Evolutionary conservation across 208 protist species (phyloP), one percentile per base, ranked within the genome.

Genomic region (Trypanosoma brucei): DNA sequence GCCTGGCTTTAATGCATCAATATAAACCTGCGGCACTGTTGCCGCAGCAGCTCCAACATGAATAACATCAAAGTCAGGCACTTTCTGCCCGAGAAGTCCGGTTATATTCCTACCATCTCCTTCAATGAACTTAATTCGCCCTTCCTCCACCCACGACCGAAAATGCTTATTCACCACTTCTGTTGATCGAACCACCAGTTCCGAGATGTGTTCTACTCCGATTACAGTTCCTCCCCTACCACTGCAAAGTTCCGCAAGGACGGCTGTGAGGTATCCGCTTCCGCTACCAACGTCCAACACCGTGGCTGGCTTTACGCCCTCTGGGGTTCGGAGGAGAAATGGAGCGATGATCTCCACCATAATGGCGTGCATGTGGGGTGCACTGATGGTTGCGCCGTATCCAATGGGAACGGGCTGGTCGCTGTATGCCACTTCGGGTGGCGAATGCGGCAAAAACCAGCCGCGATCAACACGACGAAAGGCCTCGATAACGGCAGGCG

Each of bases 321-420:
- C 35, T 8, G 33, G 1, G 3, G 22, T 22, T 22, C 46, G 68
- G 9, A 66, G 44, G 5, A 94, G 42, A 34, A 82, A 83, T 30
- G 83, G 70, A 22, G 70, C 61, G 22, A 93, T 56, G n/a, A 91
- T 46, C 53, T 95, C 82, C 14, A 94, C 53, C 76, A 86, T 90
- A 31, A 89, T 92, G 4, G 89, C 92, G 63, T 96, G 92, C 86
- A 96, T 96, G 68, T 96, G 92, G 13, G 92, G 92, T 0, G 92
- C 92, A 50, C 87, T 93, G 56, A 95, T 95, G 2, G 92, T 94
- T 8, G 81, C 88, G 40, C 75, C 68, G 59, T 90, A 81, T 33
- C 87, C 87, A 62, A 96, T 93, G n/a, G 83, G 69, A 39, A 85
- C 65, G 31, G 92, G 92, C 36, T 42, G 35, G 68, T 96, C 88